A percentile compares a stretch with the other conserved stretches of the same genome.
Evolutionary conservation across 1,284 basidiomycete genomes (phyloP).

Genomic region (Hemileia vastatrix): DNA sequence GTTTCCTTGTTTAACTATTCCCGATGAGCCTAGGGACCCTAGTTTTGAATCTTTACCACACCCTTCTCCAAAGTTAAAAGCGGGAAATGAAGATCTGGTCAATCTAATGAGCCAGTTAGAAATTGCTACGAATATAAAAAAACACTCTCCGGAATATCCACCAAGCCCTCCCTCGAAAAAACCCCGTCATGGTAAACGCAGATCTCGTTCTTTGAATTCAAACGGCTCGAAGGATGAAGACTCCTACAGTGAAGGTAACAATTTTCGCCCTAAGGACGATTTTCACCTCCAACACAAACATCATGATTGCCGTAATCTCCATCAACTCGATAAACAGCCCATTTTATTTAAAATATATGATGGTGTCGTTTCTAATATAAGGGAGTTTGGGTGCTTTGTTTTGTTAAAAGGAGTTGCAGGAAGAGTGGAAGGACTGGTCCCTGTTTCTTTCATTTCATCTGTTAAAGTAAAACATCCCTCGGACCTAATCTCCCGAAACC

Average conservation of each 20-base stretch:
- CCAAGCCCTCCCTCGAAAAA: constrained; percentile 53
- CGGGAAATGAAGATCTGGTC: constrained; percentile 59
- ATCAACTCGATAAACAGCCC: constrained; percentile 74
- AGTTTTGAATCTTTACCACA: constrained; percentile 13
- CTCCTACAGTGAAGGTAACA: constrained; percentile 32
- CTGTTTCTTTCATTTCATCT: constrained; percentile 80
- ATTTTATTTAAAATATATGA: constrained; percentile 90
- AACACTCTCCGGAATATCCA: background rate
- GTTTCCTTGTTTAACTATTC: constrained; percentile 82
- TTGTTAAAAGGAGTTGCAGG: constrained; percentile 75
- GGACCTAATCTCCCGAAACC: constrained; percentile 73
- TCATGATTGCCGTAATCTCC: background rate
- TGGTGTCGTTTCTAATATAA: constrained; percentile 72
- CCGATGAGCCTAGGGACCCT: constrained; percentile 55
- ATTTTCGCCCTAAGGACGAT: constrained; percentile 28
- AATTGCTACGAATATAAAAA: constrained; percentile 54
- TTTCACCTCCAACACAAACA: background rate
- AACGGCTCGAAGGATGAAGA: background rate
- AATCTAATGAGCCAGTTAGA: constrained; percentile 73
- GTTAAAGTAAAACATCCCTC: constrained; percentile 75
- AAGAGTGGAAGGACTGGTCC: constrained; percentile 86
- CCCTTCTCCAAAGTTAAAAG: constrained; percentile 12
- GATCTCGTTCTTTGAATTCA: background rate
- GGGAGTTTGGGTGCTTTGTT: constrained; percentile 94
- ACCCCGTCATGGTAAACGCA: too few species aligned